Evolutionary conservation across 192 early-diverging fungal species (phyloP).

Genomic region (Phlyctochytrium planicorne): DNA sequence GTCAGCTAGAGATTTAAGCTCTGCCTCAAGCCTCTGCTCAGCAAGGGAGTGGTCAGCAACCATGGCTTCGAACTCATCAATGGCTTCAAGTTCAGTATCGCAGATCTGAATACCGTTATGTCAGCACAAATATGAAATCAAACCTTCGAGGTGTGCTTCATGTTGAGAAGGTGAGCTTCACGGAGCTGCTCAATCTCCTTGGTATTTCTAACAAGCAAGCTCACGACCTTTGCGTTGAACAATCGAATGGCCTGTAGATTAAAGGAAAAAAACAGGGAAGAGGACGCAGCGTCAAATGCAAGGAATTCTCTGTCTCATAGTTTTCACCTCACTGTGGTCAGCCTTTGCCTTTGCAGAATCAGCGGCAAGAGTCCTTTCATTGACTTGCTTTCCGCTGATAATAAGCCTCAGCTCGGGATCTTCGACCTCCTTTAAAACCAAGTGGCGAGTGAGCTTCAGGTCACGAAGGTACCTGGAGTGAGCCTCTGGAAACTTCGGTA

Average conservation of each 20-base stretch:
- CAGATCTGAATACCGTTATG: conserved; percentile 11
- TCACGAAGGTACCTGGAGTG: conserved; percentile 6
- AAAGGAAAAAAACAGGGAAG: not conserved
- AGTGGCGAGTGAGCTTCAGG: conserved; percentile 15
- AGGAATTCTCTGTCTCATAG: not conserved
- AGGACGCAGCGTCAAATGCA: too few relatives aligned
- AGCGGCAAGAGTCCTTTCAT: not conserved
- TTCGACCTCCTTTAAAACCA: conserved; percentile 17
- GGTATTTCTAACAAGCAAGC: conserved; percentile 10
- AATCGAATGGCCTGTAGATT: conserved; percentile 8
- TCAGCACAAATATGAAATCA: not conserved
- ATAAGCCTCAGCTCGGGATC: conserved; percentile 20
- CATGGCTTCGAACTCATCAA: conserved; percentile 21
- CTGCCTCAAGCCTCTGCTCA: conserved; percentile 12
- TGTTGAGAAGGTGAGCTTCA: conserved; percentile 11
- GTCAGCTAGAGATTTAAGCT: not conserved
- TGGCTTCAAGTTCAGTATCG: conserved; percentile 17
- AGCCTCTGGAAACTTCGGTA: not conserved
- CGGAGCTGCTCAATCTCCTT: conserved; percentile 20
- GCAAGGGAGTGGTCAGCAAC: conserved; percentile 5
- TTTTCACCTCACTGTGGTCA: not conserved
- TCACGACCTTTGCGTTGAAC: not conserved
- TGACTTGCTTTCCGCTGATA: conserved; percentile 11
- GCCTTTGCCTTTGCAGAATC: not conserved
- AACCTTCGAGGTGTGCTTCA: conserved; percentile 16